Evolutionary conservation across 1,284 basidiomycete genomes (phyloP), one percentile per base, ranked within the genome.

Genomic region (Thecaphora thlaspeos): DNA sequence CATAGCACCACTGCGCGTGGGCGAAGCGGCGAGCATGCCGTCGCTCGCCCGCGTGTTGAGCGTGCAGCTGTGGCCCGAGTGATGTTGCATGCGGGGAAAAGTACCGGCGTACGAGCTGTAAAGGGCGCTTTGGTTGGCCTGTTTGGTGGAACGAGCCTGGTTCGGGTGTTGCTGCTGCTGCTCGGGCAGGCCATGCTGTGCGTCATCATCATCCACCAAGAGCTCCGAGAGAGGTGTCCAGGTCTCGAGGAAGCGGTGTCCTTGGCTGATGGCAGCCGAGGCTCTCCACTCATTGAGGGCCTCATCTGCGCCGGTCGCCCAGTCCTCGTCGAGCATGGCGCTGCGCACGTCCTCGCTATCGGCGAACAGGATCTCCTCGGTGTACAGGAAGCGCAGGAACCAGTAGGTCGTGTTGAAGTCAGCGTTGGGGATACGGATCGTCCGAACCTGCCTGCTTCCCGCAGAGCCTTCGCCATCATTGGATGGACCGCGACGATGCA

Each of bases 391-490:
- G 64, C 88, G 88, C 47, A 91, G 78, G 46, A 91, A 79, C 88
- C 88, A 90, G 74, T 89, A 90, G 3, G 89, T 84, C 0, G 88
- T 89, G 43, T 85, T 83, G 66, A 88, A 91, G 62, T 88, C 88
- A 9, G 87, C 87, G 76, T 91, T 89, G 66, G 89, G 87, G 11
- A 91, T 87, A 23, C 87, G 80, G 40, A 90, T 79, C 1, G 85
- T 86, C 68, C 71, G 59, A 10, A 69, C 53, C n/a, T 44, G 51
- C 38, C 56, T 60, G 36, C 26, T 60, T 32, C 49, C 43, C 50
- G 24, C 39, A 11, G 21, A 37, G 42, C n/a, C 50, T 8, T 36
- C 28, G 5, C 26, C 23, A 19, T 47, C 49, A 30, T 43, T 15
- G 22, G 51, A 12, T 10, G 40, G 10, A 8, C 22, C 15, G 17